Percentiles rank a stretch among this genome's conserved stretches.
phyloP scores from a whole-genome alignment of 2,329 filamentous ascomycete genomes.

The Seiridium unicorne region DNA sequence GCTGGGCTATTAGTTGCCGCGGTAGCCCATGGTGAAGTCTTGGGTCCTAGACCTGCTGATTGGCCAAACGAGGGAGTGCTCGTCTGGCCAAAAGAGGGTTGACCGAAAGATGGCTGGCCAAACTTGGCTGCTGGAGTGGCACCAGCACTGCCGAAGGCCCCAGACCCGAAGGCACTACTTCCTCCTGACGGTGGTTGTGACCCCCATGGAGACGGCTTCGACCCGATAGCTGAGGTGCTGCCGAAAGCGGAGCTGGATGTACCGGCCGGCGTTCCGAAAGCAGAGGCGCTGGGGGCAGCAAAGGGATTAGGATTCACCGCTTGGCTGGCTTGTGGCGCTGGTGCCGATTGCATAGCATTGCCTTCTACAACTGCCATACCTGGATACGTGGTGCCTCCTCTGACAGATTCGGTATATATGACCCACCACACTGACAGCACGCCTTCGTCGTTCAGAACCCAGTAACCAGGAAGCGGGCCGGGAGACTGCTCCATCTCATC shows the following conservation, averaged over 20 bases:
- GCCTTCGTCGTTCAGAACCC: slow-evolving; percentile 87
- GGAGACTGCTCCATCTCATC: slow-evolving; percentile 78
- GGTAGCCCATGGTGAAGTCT: slow-evolving; percentile 54
- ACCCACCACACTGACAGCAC: slow-evolving; percentile 87
- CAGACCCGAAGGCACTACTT: slow-evolving; percentile 41
- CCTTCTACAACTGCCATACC: slow-evolving; percentile 57
- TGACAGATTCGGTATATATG: slow-evolving; percentile 83
- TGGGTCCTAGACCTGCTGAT: slow-evolving; percentile 44
- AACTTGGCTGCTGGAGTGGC: slow-evolving; percentile 41
- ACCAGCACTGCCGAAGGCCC: slow-evolving; percentile 36
- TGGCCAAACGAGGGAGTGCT: slow-evolving; percentile 48
- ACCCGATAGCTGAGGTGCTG: slow-evolving; percentile 45
- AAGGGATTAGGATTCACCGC: slow-evolving; percentile 25
- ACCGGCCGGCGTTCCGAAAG: slow-evolving; percentile 39
- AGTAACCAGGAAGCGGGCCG: slow-evolving; percentile 77
- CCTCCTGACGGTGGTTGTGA: slow-evolving; percentile 28
- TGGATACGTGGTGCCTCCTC: slow-evolving; percentile 69
- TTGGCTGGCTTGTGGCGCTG: slow-evolving; percentile 31
- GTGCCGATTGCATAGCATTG: slow-evolving; percentile 27
- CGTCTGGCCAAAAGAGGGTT: slow-evolving; percentile 32
- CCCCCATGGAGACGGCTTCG: slow-evolving; percentile 52
- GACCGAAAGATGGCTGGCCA: slow-evolving; percentile 44
- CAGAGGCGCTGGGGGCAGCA: slow-evolving; percentile 23
- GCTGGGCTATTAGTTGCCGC: slow-evolving; percentile 34
- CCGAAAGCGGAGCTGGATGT: slow-evolving; percentile 44